Evolutionary conservation across 2,329 filamentous ascomycete species (phyloP).

Genomic region (Parastagonospora avenae): DNA sequence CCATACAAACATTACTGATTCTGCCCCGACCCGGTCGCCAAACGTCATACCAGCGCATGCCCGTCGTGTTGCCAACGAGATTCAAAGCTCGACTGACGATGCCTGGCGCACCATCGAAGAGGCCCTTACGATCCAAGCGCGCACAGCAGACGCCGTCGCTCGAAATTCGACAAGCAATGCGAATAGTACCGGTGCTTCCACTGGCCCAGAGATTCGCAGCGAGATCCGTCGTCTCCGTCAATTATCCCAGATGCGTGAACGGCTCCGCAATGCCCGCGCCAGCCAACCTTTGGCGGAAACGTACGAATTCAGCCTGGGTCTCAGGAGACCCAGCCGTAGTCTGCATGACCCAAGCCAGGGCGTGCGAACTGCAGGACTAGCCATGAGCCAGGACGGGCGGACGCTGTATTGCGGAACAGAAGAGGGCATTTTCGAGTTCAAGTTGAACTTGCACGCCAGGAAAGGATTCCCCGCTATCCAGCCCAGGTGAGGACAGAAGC

Average conservation of each 20-base stretch:
- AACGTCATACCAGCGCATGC: constrained; percentile 39
- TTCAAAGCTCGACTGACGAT: constrained; percentile 44
- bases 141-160: constrained; percentile 16
- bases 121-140: constrained; percentile 47
- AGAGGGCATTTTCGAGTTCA: constrained; percentile 77
- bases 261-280: constrained; percentile 41
- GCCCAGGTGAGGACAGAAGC: constrained; percentile 33
- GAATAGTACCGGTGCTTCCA: constrained; percentile 23
- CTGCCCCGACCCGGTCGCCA: constrained; percentile 37
- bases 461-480: constrained; percentile 55
- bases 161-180: constrained; percentile 10
- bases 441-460: constrained; percentile 66
- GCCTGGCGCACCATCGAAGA: constrained; percentile 57
- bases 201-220: constrained; percentile 37
- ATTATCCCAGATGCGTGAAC: constrained; percentile 44
- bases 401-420: constrained; percentile 59
- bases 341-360: constrained; percentile 43
- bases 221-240: constrained; percentile 44
- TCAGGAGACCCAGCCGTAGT: constrained; percentile 29
- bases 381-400: constrained; percentile 55
- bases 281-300: constrained; percentile 26
- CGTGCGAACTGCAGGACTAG: constrained; percentile 54
- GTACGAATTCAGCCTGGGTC: constrained; percentile 32
- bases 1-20: constrained; percentile 35
- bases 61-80: constrained; percentile 35